Conservation (phyloP, 306 rosid genomes). For the Inga laurina region DNA sequence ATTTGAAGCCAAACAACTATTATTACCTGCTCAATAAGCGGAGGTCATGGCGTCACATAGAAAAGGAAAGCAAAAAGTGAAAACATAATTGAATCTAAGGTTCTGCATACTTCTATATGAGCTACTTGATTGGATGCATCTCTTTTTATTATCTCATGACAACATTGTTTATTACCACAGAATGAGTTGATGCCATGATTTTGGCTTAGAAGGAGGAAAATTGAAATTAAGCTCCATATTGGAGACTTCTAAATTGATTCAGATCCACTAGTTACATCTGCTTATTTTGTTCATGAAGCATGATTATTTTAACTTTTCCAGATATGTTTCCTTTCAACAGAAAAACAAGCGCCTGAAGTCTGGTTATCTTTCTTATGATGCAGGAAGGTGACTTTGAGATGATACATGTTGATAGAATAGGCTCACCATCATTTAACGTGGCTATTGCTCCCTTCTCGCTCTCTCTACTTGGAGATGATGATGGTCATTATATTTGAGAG, state of each 20-base stretch:
- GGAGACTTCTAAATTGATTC: not conserved
- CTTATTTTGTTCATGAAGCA: conserved; percentile 16
- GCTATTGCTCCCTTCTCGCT: conserved; percentile 54
- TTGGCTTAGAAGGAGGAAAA: not conserved
- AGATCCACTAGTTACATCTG: not conserved
- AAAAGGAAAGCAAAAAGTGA: not conserved
- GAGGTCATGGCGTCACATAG: not conserved
- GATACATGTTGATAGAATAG: conserved; percentile 47
- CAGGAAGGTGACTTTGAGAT: conserved; percentile 63
- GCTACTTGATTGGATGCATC: conserved; percentile 8
- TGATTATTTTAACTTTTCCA: conserved; percentile 8
- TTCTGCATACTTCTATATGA: conserved; percentile 19
- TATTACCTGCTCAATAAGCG: not conserved
- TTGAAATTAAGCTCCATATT: not conserved
- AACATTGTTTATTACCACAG: conserved; percentile 5
- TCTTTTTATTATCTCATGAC: conserved; percentile 24
- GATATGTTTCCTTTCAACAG: conserved; percentile 5
- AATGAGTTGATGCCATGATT: conserved; percentile 18
- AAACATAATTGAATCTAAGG: not conserved
- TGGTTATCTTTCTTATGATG: conserved; percentile 25
- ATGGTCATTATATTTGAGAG: conserved; percentile 37
- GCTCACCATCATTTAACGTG: conserved; percentile 46
- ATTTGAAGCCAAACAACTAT: conserved; percentile 16
- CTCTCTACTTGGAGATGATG: conserved; percentile 46
- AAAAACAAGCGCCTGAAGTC: conserved; percentile 13